Evolutionary conservation across 75 land plant genomes (phyloP).

Genomic region (Pseudotsuga menziesii): DNA sequence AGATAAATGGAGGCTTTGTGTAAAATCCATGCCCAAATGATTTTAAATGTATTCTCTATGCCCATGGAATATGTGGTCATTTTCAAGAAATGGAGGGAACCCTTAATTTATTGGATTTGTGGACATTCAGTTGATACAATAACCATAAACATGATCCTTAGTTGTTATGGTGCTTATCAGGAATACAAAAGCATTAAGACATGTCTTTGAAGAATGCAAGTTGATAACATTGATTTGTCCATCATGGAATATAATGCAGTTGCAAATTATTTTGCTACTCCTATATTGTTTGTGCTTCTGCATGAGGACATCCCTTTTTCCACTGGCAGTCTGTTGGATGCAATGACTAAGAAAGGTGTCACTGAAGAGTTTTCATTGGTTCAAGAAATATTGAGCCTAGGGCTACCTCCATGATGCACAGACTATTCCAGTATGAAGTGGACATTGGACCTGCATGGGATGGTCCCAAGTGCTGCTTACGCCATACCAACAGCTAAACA

Average conservation of each 20-base stretch:
- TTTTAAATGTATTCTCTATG: no score
- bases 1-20: constrained; percentile 51
- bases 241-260: constrained; percentile 65
- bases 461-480: constrained; percentile 52
- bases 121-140: no score
- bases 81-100: no score
- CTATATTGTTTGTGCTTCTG: no score
- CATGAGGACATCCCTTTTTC: constrained; percentile 31
- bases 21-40: constrained; percentile 37
- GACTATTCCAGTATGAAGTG: constrained; percentile 31
- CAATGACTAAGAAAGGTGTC: constrained; percentile 1
- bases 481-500: no score
- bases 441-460: constrained; percentile 73
- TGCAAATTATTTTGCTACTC: constrained; percentile 47
- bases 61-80: no score
- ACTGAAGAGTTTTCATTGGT: constrained; percentile 41
- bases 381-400: no score
- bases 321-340: constrained; percentile 13
- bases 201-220: no score
- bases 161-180: constrained; percentile 41
- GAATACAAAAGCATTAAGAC: constrained; percentile 28
- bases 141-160: no score
- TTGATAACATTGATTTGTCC: no score
- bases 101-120: no score
- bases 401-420: constrained; percentile 32